These are phyloP conservation scores for Phytomonas sp. DNA, from an alignment of 208 protist species.

Conservation along the genomic window DNA sequence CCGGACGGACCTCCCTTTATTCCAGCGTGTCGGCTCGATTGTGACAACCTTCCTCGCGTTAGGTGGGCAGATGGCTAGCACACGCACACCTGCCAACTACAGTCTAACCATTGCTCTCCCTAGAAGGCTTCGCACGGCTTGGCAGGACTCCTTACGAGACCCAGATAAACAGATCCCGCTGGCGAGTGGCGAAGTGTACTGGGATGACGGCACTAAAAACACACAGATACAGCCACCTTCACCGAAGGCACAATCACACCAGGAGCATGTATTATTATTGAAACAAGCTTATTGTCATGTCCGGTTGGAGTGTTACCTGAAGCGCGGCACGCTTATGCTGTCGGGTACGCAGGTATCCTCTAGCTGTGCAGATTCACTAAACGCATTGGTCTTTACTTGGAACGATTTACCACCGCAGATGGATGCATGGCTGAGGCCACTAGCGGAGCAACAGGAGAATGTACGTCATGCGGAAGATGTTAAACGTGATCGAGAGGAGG, in stretches of 20 bases:
- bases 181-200: conserved; percentile 32
- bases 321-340: background rate
- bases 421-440: background rate
- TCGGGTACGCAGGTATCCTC: background rate
- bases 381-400: background rate
- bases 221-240: conserved; percentile 17
- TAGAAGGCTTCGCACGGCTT: background rate
- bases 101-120: conserved; percentile 28
- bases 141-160: background rate
- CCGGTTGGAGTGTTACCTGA: background rate
- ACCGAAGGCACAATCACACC: background rate
- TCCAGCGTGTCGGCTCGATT: conserved; percentile 23
- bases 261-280: background rate
- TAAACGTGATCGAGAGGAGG: conserved; percentile 15
- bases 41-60: conserved; percentile 14
- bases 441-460: background rate
- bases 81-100: conserved; percentile 25
- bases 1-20: conserved; percentile 11
- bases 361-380: background rate
- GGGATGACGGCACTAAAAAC: conserved; percentile 47
- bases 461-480: conserved; percentile 1
- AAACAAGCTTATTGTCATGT: background rate
- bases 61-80: conserved; percentile 12
- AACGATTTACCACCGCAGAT: background rate
- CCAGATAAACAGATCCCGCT: conserved; percentile 12